Conservation (phyloP, 2,329 filamentous ascomycete genomes). For the Diaporthe sp. region DNA sequence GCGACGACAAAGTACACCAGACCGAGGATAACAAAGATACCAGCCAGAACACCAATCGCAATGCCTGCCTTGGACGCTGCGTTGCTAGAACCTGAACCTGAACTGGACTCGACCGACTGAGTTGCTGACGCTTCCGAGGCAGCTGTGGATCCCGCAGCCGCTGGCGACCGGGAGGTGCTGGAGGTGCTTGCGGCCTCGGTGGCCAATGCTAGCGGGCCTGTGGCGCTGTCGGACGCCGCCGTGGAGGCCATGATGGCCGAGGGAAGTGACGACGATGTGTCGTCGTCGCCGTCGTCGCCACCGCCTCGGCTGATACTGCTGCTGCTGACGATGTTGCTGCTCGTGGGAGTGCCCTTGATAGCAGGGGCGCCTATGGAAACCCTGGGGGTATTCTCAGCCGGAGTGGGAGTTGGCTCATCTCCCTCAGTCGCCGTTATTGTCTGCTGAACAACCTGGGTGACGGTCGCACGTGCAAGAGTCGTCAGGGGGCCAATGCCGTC, state of each 20-base stretch:
- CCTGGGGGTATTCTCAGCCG: constrained; percentile 37
- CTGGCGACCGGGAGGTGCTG: not conserved
- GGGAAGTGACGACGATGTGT: constrained; percentile 10
- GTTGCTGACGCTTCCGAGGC: constrained; percentile 36
- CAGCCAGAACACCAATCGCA: constrained; percentile 81
- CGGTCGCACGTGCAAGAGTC: constrained; percentile 26
- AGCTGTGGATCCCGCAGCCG: constrained; percentile 32
- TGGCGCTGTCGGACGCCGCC: not conserved
- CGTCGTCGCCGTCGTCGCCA: not conserved
- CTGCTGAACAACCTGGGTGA: not conserved
- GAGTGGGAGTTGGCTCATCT: constrained; percentile 40
- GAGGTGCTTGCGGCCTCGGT: not conserved
- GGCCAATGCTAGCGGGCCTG: constrained; percentile 15
- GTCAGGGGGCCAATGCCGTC: constrained; percentile 26
- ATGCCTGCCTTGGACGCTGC: constrained; percentile 78
- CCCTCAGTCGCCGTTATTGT: not conserved
- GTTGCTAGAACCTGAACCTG: constrained; percentile 39
- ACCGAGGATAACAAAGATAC: constrained; percentile 73
- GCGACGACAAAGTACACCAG: constrained; percentile 78
- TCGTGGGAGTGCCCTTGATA: not conserved
- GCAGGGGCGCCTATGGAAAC: constrained; percentile 24
- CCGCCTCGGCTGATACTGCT: not conserved
- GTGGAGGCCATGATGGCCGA: constrained; percentile 16
- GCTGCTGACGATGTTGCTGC: constrained; percentile 1
- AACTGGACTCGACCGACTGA: constrained; percentile 40